Conservation (phyloP, 1,284 basidiomycete genomes). For the Meira nashicola region DNA sequence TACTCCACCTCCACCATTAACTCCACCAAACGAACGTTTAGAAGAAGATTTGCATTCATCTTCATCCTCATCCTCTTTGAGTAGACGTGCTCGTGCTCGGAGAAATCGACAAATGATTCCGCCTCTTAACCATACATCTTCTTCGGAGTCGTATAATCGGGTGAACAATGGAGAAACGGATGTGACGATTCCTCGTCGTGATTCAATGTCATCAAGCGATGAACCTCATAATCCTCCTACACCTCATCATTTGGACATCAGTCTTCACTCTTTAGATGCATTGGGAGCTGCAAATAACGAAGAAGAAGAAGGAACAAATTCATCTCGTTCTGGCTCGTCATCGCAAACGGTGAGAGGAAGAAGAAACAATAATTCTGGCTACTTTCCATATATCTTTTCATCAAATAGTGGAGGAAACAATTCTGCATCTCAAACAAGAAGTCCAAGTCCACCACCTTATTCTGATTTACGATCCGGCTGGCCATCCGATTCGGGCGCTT, state of each 20-base stretch:
- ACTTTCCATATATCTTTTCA: slow-evolving; percentile 1
- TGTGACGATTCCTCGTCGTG: slow-evolving; percentile 2
- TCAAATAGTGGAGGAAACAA: neutral
- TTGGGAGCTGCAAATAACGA: slow-evolving; percentile 14
- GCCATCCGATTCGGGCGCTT: neutral
- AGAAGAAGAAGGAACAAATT: slow-evolving; percentile 21
- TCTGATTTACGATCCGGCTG: neutral
- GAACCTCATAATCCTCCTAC: slow-evolving; percentile 59
- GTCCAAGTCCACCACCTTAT: slow-evolving; percentile 11
- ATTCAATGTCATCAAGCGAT: slow-evolving; percentile 23
- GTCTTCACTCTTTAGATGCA: slow-evolving; percentile 51
- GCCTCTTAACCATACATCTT: neutral
- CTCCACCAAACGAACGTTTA: neutral
- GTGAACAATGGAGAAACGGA: neutral
- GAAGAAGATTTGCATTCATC: neutral
- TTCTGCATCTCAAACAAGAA: neutral
- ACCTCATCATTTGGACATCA: slow-evolving; percentile 59
- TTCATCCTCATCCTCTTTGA: slow-evolving; percentile 7
- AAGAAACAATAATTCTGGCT: neutral
- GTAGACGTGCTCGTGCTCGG: neutral
- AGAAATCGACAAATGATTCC: neutral
- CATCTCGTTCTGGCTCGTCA: slow-evolving; percentile 13
- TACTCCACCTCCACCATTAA: neutral
- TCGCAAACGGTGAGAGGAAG: slow-evolving; percentile 7
- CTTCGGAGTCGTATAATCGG: neutral